Base-by-base conservation (phyloP, 2,329 filamentous ascomycete genomes). In the Aschersonia sp. region DNA sequence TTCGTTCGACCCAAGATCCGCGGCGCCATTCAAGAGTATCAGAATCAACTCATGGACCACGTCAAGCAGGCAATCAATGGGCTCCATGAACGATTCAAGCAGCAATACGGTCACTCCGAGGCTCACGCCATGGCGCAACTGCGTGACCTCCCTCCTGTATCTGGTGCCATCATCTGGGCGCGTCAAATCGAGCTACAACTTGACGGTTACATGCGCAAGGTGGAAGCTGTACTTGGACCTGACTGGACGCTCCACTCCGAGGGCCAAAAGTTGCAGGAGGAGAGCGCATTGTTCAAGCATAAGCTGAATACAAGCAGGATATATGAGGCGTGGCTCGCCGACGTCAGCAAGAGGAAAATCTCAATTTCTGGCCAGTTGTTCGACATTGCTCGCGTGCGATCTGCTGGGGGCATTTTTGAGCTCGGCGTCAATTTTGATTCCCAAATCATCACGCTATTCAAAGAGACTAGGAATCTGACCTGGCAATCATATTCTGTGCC, bases 1-100 rank as follows among this genome's bases (percentile, higher is more conserved):
- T 94, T 99, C 57, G 90, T 99, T 49, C 81, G 92, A 50, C 92
- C 92, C n/a, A 98, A 98, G 73, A 97, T 99, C 67, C 83, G 92
- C 54, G 89, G 94, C 55, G 94, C 92, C 48, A 98, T 98, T 59
- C 86, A 88, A 42, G 90, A 98, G 67, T 98, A 98, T 62, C 92
- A 99, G 65, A 92, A 90, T 5, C 89, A 96, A 65, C 80, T 99
- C 35, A 95, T 99, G 63, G 89, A 96, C 58, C 95, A 94, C 57
- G 92, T 99, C 58, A 97, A 97, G 64, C 83, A 88, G 59, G 94
- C 95, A 59, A 98, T 99, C 56, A 83, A 86, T 42, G 81, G 83
- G 5, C 75, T 99, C 31, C 94, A 98, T 57, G 88, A 97, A 68
- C 85, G 92, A 32, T 98, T 97, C 73, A 98, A 97, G 69, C 88